Evolutionary conservation across 345 rosid species (phyloP).

Genomic region (Turnera subulata): DNA sequence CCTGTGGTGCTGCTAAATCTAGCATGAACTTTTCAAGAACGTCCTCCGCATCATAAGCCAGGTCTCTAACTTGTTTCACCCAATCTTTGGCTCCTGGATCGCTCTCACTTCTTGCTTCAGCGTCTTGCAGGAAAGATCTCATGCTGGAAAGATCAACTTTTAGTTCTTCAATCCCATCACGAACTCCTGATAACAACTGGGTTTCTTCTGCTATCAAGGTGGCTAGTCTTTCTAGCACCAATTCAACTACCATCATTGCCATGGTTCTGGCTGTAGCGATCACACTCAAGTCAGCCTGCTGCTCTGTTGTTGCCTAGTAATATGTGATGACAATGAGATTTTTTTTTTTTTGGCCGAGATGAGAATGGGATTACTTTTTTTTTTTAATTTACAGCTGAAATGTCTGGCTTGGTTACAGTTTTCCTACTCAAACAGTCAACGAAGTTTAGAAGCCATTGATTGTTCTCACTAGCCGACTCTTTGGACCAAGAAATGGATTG

Average conservation of each 20-base stretch:
- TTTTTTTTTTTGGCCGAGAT: no score
- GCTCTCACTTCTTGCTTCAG: slow-evolving; percentile 11
- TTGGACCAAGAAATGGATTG: no score
- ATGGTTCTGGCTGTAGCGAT: no score
- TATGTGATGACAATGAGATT: no score
- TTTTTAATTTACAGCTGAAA: no score
- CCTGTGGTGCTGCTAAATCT: background rate
- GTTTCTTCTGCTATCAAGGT: slow-evolving; percentile 2
- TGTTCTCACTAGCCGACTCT: no score
- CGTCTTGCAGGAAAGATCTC: slow-evolving; percentile 10
- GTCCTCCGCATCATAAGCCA: slow-evolving; percentile 15
- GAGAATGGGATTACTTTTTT: no score
- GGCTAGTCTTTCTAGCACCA: slow-evolving; percentile 5
- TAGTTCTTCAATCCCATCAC: slow-evolving; percentile 1
- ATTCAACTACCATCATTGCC: slow-evolving; percentile 8
- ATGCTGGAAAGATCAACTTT: slow-evolving; percentile 7
- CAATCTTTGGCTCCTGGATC: slow-evolving; percentile 2
- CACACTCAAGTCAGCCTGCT: no score
- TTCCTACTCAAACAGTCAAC: no score
- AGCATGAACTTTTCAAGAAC: slow-evolving; percentile 3
- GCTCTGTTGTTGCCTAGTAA: no score
- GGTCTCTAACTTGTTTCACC: slow-evolving; percentile 12
- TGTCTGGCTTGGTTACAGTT: no score
- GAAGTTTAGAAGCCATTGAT: no score
- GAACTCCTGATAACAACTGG: slow-evolving; percentile 5